Percentiles rank a stretch among this genome's conserved stretches.
Conservation (phyloP, 2,329 filamentous ascomycete genomes). For the Lomentospora prolificans region DNA sequence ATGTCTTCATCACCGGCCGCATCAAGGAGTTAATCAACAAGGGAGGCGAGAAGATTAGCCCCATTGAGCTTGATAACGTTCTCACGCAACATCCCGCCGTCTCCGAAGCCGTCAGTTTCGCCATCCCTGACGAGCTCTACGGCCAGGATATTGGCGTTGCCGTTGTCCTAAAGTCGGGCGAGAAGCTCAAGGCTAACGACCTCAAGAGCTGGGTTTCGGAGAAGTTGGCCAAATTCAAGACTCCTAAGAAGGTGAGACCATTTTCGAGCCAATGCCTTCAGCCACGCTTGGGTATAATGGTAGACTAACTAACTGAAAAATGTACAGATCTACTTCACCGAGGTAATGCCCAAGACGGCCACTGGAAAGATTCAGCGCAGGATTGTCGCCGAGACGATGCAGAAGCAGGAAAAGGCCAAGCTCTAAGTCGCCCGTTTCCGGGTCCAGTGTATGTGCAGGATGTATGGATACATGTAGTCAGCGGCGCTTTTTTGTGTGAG, state of each 20-base stretch:
- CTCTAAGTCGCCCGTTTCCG: constrained; percentile 26
- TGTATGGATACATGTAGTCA: too few relatives aligned
- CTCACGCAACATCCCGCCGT: constrained; percentile 64
- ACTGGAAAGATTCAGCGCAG: constrained; percentile 81
- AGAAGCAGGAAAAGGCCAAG: constrained; percentile 57
- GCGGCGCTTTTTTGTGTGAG: too few relatives aligned
- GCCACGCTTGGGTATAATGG: too few relatives aligned
- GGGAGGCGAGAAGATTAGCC: constrained; percentile 81
- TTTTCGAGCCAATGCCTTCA: not conserved
- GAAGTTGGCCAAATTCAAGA: constrained; percentile 72
- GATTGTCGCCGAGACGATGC: constrained; percentile 79
- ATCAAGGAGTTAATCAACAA: constrained; percentile 94
- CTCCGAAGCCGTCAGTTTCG: constrained; percentile 73
- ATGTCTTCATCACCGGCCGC: constrained; percentile 77
- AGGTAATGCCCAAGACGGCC: constrained; percentile 83
- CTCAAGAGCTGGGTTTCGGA: constrained; percentile 60
- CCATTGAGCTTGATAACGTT: constrained; percentile 79
- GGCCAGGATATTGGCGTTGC: constrained; percentile 75
- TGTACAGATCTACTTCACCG: constrained; percentile 64
- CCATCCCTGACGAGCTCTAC: constrained; percentile 71
- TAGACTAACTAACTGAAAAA: not conserved
- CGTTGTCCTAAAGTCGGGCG: constrained; percentile 60
- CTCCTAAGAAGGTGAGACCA: constrained; percentile 62
- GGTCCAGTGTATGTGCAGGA: not conserved
- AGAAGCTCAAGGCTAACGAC: constrained; percentile 45